These are phyloP conservation scores for Plasmodium berghei DNA, from an alignment of 169 alveolate species.

Conservation along the genomic window DNA sequence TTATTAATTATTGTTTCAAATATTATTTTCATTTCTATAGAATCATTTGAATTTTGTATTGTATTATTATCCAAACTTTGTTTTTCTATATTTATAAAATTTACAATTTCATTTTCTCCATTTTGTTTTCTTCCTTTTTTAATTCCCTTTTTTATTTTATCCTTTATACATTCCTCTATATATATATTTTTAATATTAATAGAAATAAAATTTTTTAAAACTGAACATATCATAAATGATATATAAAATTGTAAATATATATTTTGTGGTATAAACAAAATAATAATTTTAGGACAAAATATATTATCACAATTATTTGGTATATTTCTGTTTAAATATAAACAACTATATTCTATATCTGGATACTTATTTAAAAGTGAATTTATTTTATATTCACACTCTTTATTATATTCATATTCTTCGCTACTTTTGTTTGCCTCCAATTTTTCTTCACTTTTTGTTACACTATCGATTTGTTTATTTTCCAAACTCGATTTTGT, in stretches of 20 bases:
- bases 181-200: conserved; percentile 23
- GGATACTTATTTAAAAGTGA: conserved; percentile 15
- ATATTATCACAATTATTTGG: conserved; percentile 25
- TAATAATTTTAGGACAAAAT: conserved; percentile 42
- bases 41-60: not conserved
- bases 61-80: too few species aligned
- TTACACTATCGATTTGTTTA: not conserved
- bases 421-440: not conserved
- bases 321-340: conserved; percentile 39
- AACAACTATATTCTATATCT: conserved; percentile 18
- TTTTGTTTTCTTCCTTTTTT: not conserved
- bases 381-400: not conserved
- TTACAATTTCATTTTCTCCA: not conserved
- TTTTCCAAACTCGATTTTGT: not conserved
- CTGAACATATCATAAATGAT: conserved; percentile 36
- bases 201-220: conserved; percentile 38
- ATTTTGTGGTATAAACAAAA: conserved; percentile 64
- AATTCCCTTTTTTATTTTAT: conserved; percentile 16
- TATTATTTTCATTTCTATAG: not conserved
- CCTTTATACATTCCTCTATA: conserved; percentile 27
- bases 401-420: conserved; percentile 10
- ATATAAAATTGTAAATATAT: conserved; percentile 41
- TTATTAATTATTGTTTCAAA: conserved; percentile 12
- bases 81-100: too few species aligned
- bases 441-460: not conserved